Evolutionary conservation across 306 rosid species (phyloP), one percentile per base, ranked within the genome.

Genomic region (Vigna unguiculata): DNA sequence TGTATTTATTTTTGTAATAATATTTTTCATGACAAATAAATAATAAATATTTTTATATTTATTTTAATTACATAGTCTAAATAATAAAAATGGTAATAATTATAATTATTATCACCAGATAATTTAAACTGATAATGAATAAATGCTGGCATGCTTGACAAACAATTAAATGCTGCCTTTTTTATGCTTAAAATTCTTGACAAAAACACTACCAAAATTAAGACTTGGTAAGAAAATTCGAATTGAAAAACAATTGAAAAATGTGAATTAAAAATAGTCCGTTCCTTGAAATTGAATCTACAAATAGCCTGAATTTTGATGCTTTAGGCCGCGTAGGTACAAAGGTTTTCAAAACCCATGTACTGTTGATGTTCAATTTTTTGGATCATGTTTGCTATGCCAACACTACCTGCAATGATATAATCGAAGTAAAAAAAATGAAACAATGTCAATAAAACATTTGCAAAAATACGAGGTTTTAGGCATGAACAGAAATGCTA

Each of bases 261-360:
- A 6, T 73, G 20, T n/a, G 30, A 25, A 58, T 1, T 9, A 10
- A 9, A 6, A 9, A 6, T n/a, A 10, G 19, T 22, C 41, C n/a
- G 20, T 21, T 21, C 22, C 63, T 22, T 54, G 30, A 55, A 54
- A 11, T 38, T 38, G 74, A 68, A 68, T 68, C 38, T 14, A 52
- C 45, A 9, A 40, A 40, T 12, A 15, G 12, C 30, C 51, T 7
- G 21, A 59, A 28, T 47, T 46, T 40, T 10, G 19, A 28, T 32
- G 46, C 46, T 41, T 28, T 34, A 67, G 58, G 28, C 36, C 11
- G 69, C 19, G 22, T 52, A 59, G 14, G 61, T 10, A 24, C 95
- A 87, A 22, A 90, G 83, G 78, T 84, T 79, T 77, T 87, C 89
- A 68, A 90, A 90, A 5, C 96, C 92, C 96, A 90, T 86, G 73